Evolutionary conservation across 2,329 filamentous ascomycete species (phyloP).

Genomic region (Neurospora crassa): DNA sequence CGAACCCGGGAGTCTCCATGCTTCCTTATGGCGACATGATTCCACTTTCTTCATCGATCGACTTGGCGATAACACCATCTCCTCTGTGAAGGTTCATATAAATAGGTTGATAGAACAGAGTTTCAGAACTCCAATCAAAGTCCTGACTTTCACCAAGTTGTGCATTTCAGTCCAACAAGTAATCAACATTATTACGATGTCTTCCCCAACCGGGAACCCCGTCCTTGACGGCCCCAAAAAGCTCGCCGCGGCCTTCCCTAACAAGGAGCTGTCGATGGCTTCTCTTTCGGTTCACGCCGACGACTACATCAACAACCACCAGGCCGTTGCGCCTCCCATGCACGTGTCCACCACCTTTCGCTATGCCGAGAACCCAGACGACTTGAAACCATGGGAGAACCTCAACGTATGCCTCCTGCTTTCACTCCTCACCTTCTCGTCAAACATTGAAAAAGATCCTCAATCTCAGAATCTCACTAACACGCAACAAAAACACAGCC

Average conservation of each 20-base stretch:
- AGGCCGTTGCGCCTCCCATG: conserved; percentile 78
- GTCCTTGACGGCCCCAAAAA: conserved; percentile 15
- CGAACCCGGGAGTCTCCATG: neutral
- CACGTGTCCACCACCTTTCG: conserved; percentile 89
- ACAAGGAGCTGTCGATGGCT: conserved; percentile 43
- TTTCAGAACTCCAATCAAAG: neutral
- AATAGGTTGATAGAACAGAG: neutral
- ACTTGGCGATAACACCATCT: neutral
- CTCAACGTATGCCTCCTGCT: conserved; percentile 38
- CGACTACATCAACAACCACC: conserved; percentile 61
- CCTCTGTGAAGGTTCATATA: neutral
- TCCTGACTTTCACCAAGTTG: neutral
- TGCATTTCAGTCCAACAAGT: neutral
- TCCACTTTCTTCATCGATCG: neutral
- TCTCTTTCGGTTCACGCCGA: conserved; percentile 77
- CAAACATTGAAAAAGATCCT: neutral
- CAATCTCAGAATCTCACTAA: neutral
- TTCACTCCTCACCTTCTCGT: neutral
- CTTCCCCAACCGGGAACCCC: neutral
- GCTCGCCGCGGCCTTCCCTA: conserved; percentile 21
- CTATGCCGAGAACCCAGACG: conserved; percentile 61
- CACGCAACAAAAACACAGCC: conserved; percentile 27
- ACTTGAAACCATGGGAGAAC: conserved; percentile 45
- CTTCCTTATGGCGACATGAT: neutral
- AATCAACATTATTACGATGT: neutral